A percentile compares a stretch with the other conserved stretches of the same genome.
Evolutionary conservation across 257 asterid genomes (phyloP).

Genomic region (Fraxinus anomala): DNA sequence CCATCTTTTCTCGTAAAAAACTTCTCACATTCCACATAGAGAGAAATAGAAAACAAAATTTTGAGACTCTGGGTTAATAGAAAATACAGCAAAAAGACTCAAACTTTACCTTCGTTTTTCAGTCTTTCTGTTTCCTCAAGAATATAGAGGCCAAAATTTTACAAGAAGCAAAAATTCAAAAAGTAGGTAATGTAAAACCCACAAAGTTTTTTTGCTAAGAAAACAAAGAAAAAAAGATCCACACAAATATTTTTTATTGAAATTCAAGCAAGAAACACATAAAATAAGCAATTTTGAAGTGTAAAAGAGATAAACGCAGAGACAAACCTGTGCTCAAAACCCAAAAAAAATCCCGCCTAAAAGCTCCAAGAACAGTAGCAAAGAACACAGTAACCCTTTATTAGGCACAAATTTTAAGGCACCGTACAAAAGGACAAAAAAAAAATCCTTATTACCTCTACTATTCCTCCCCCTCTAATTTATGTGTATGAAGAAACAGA

Average conservation of each 20-base stretch:
- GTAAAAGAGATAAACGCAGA: constrained; percentile 10
- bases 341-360: constrained; percentile 39
- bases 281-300: background rate
- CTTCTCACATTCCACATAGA: constrained; percentile 3
- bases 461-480: background rate
- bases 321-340: constrained; percentile 44
- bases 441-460: background rate
- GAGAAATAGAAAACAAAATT: background rate
- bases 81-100: constrained; percentile 8
- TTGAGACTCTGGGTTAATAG: background rate
- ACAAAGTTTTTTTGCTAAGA: too few relatives aligned
- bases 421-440: background rate
- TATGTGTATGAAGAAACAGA: background rate
- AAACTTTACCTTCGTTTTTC: constrained; percentile 1
- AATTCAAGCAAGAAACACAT: constrained; percentile 10
- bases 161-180: background rate
- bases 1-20: constrained; percentile 12
- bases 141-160: background rate
- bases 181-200: background rate
- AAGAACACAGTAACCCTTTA: constrained; percentile 21
- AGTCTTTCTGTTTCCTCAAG: background rate
- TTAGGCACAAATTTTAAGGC: constrained; percentile 32
- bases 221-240: background rate
- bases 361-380: constrained; percentile 13
- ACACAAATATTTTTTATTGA: background rate